These are phyloP conservation scores for Pleurotus salmoneostramineus DNA, from an alignment of 768 basidiomycete genomes.

Conservation along the genomic window DNA sequence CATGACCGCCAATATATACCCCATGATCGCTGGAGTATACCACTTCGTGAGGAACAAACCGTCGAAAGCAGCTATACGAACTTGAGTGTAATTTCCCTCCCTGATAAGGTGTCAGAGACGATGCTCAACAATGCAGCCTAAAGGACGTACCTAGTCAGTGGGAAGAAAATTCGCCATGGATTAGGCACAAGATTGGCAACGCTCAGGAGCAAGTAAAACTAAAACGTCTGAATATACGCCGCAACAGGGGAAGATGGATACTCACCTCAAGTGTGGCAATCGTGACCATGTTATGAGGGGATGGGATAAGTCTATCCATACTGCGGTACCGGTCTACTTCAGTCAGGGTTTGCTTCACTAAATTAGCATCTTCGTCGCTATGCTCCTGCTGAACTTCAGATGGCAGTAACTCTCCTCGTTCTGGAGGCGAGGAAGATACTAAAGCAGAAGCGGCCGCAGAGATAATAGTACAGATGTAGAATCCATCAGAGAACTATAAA, in stretches of 20 bases:
- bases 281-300: constrained; percentile 91
- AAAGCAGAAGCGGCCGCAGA: constrained; percentile 77
- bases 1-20: constrained; percentile 85
- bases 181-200: constrained; percentile 75
- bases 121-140: too few species aligned
- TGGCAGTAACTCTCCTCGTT: constrained; percentile 73
- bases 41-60: constrained; percentile 87
- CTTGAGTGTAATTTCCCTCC: constrained; percentile 91
- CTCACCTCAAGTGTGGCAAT: constrained; percentile 85
- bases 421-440: constrained; percentile 72
- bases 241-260: background rate
- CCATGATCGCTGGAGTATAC: constrained; percentile 81
- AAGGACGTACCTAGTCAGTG: constrained; percentile 72
- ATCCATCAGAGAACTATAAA: constrained; percentile 81
- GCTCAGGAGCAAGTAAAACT: constrained; percentile 82
- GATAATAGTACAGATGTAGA: constrained; percentile 86
- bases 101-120: constrained; percentile 31
- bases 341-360: constrained; percentile 70
- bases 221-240: constrained; percentile 5
- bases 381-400: constrained; percentile 65
- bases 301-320: constrained; percentile 94
- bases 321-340: constrained; percentile 91
- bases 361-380: constrained; percentile 61
- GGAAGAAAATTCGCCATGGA: constrained; percentile 76
- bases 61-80: constrained; percentile 92